Base-by-base conservation (phyloP, 495 filamentous ascomycete genomes). In the Cenococcum geophilum region DNA sequence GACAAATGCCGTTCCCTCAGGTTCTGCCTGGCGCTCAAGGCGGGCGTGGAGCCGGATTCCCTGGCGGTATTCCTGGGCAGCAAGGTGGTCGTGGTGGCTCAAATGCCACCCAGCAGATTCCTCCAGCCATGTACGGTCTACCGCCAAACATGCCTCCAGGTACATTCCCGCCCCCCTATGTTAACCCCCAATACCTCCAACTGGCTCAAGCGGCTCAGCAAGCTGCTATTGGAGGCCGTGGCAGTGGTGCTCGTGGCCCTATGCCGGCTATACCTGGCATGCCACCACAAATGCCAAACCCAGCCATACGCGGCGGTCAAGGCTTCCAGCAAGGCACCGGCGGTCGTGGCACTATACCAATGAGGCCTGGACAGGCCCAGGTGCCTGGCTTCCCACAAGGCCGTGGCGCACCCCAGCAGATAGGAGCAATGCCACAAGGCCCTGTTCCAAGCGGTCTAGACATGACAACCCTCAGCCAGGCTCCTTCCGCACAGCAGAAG, bases 61-160 rank as follows among this genome's bases (percentile, higher is more conserved):
- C 89, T 62, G 84, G 79, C 67, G 83, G 81, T 61, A 91, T 90
- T 76, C 85, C 86, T 60, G 80, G 80, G 58, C 89, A 91, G 75
- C 88, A 91, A 74, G 89, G 87, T 71, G 89, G 89, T 61, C 90
- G 90, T 71, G 89, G 89, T 66, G 89, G 83, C 57, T 83, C 85
- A 57, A 75, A 76, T 57, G 83, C 84, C 56, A 20, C 79, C 72
- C 89, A 91, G 74, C 87, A 89, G 76, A 79, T 95, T 57, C 88
- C 89, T 47, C 86, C 86, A 51, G 40, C 40, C 71, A 82, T 87
- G 78, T 96, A 92, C 76, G 82, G 80, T 53, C 74, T 89, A 57
- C 83, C 84, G 0, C 79, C 81, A 37, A 82, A 74, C 59, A 95
- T 86, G 84, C 86, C 76, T 74, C 88, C 86, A 68, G 86, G 76